Percentiles rank a stretch among this genome's conserved stretches.
Evolutionary conservation across 495 filamentous ascomycete species (phyloP).

Genomic region (Xylaria grammica): DNA sequence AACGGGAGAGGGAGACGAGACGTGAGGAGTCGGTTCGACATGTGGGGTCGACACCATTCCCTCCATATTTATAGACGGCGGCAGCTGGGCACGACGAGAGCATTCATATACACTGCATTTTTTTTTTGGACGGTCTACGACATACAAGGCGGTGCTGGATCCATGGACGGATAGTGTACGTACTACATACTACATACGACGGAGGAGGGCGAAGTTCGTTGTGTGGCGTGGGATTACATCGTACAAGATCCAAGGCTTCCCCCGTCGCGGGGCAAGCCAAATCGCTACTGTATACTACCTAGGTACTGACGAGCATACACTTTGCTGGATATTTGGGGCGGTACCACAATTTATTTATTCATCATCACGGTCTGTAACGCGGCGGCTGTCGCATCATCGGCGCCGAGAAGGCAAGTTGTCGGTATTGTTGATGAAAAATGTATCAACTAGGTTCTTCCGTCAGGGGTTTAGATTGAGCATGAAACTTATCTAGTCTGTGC

Average conservation of each 20-base stretch:
- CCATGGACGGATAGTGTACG: neutral
- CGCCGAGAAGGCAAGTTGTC: too few species aligned
- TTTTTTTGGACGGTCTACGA: neutral
- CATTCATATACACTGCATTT: conserved; percentile 14
- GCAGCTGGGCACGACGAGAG: neutral
- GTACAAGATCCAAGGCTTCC: neutral
- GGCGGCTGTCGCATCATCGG: too few species aligned
- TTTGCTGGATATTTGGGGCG: neutral
- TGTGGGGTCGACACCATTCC: neutral
- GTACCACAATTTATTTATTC: neutral
- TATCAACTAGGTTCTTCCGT: too few species aligned
- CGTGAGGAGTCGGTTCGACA: neutral
- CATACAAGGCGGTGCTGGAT: conserved; percentile 11
- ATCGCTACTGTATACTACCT: neutral
- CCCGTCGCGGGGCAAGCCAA: neutral
- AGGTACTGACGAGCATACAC: neutral
- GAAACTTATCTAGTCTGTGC: too few species aligned
- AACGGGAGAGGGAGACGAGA: neutral
- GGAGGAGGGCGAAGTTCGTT: neutral
- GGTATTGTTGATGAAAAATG: too few species aligned
- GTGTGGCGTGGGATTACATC: conserved; percentile 1
- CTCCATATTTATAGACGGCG: conserved; percentile 3
- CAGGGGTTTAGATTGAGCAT: too few species aligned
- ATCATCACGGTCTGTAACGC: neutral
- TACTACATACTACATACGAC: neutral